A percentile compares a stretch with the other conserved stretches of the same genome.
Conservation (phyloP, 768 basidiomycete genomes). For the Panaeolus cyanescens region DNA sequence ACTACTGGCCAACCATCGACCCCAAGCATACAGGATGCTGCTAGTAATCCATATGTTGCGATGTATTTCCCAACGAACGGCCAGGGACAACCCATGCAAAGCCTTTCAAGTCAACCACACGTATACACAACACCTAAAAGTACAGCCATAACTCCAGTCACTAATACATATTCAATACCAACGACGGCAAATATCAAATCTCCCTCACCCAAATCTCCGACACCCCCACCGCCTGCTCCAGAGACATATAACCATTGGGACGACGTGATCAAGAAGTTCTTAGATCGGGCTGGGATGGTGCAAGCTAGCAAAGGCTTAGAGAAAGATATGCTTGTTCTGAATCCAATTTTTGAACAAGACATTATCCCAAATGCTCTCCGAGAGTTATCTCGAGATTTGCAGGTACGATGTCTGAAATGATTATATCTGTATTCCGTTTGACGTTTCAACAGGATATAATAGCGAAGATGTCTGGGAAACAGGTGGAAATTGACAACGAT, state of each 20-base stretch:
- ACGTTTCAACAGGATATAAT: slow-evolving; percentile 22
- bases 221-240: slow-evolving; percentile 37
- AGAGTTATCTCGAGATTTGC: slow-evolving; percentile 50
- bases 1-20: neutral
- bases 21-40: neutral
- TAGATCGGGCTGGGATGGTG: slow-evolving; percentile 53
- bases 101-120: neutral
- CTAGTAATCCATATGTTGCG: neutral
- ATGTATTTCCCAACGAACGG: neutral
- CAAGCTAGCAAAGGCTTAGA: slow-evolving; percentile 68
- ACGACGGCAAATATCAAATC: neutral
- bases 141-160: neutral
- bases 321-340: slow-evolving; percentile 73
- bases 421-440: slow-evolving; percentile 12
- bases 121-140: neutral
- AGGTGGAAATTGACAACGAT: slow-evolving; percentile 11
- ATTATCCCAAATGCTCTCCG: slow-evolving; percentile 57
- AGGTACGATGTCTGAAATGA: slow-evolving; percentile 36
- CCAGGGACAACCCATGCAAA: neutral
- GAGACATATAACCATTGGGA: slow-evolving; percentile 64
- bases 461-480: slow-evolving; percentile 19
- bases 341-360: slow-evolving; percentile 60
- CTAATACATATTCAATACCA: slow-evolving; percentile 4
- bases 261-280: slow-evolving; percentile 51
- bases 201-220: slow-evolving; percentile 14